Base-by-base conservation (phyloP, 1,139 yeast species). In the Magnusiomyces clavatus region DNA sequence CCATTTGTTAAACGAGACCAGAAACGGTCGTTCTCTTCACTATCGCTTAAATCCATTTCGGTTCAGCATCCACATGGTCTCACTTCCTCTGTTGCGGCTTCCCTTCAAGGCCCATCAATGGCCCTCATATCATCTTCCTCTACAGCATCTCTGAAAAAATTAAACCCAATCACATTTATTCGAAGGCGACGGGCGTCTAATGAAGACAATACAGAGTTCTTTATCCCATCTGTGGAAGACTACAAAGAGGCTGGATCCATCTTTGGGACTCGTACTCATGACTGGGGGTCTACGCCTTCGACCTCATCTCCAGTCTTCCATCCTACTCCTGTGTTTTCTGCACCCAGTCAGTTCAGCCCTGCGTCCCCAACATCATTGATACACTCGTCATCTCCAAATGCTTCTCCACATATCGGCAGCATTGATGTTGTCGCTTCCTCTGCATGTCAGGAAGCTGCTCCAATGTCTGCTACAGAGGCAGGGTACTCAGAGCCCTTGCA, bases 221-320 rank as follows among this genome's bases (percentile, higher is more conserved):
- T 46, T 10, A 17, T 51, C 10, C 54, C 53, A 6, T 47, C 56
- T 2, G 54, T 52, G 3, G 52, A 56, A n/a, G 59, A 56, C n/a
- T 56, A 56, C 47, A 46, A 46, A 37, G 64, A 60, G 20, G 69
- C 69, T 6, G 70, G 69, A 12, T 58, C 61, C 31, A 67, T 67
- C 36, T 61, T 60, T 49, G 70, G 70, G 40, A 67, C 69, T 16
- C 53, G 69, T 37, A 62, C 63, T 16, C 68, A 66, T 39, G 68
- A 66, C 45, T 67, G 70, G 70, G 65, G 67, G 17, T 53, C 61
- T 10, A 3, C 46, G 6, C 36, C 48, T 2, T 43, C 50, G 6
- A 43, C 52, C 6, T 46, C 55, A 6, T 43, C 39, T 6, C n/a
- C 37, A 14, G 12, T 6, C 14, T 50, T 52, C 24, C 52, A 52